Conservation (phyloP, 2,329 filamentous ascomycete species). For the Diaporthe sp. region DNA sequence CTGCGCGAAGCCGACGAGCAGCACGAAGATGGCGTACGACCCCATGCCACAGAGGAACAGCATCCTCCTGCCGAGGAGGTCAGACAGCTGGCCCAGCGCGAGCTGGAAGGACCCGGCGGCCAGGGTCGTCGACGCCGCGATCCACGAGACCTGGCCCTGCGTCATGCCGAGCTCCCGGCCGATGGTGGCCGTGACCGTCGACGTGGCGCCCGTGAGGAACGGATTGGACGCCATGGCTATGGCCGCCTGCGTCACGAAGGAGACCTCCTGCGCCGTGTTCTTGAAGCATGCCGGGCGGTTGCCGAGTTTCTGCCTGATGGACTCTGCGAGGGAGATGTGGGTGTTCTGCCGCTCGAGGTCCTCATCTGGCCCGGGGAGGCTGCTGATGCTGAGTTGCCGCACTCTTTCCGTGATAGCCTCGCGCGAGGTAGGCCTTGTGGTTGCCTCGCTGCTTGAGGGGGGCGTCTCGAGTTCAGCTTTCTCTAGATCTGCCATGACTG, state of each 20-base stretch:
- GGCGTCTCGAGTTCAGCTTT: background rate
- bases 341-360: constrained; percentile 19
- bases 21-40: constrained; percentile 67
- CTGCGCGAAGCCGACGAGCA: constrained; percentile 71
- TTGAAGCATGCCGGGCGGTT: constrained; percentile 70
- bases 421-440: constrained; percentile 17
- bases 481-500: constrained; percentile 2
- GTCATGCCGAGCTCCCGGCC: constrained; percentile 72
- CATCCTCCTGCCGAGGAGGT: constrained; percentile 73
- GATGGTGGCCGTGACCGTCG: constrained; percentile 74
- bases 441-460: constrained; percentile 13
- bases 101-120: constrained; percentile 75
- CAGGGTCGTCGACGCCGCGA: constrained; percentile 72
- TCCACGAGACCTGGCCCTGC: constrained; percentile 76
- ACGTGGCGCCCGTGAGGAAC: constrained; percentile 69
- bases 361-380: background rate
- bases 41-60: constrained; percentile 72
- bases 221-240: constrained; percentile 74
- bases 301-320: constrained; percentile 46
- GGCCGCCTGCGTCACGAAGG: constrained; percentile 76
- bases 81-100: constrained; percentile 74
- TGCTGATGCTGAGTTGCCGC: background rate
- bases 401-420: background rate
- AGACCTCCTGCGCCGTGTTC: constrained; percentile 71
- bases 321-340: constrained; percentile 18